Percentiles rank a stretch among this genome's conserved stretches.
These are phyloP conservation scores for Fusarium haematococcum DNA, from an alignment of 2,329 filamentous ascomycete species.

Conservation along the genomic window DNA sequence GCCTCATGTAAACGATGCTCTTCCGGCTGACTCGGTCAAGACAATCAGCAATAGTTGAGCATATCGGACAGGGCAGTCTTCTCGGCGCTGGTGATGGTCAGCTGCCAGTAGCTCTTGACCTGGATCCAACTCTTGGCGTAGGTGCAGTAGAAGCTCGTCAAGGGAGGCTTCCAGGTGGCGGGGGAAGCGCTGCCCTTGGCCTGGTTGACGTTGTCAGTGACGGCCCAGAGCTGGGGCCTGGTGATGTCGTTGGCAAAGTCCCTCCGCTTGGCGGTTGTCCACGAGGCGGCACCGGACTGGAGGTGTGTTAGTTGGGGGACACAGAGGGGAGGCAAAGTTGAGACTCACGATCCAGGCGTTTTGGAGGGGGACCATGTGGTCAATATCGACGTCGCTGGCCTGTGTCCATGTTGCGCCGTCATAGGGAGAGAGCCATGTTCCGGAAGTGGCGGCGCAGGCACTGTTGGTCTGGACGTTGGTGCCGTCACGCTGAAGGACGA, in stretches of 20 bases:
- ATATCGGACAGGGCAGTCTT: slow-evolving; percentile 71
- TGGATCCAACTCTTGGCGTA: slow-evolving; percentile 83
- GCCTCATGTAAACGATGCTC: not conserved
- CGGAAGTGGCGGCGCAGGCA: slow-evolving; percentile 72
- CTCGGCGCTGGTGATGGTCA: slow-evolving; percentile 79
- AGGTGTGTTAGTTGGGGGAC: slow-evolving; percentile 15
- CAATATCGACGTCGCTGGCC: slow-evolving; percentile 80
- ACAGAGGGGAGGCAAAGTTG: not conserved
- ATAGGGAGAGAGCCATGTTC: slow-evolving; percentile 78
- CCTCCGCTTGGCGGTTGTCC: slow-evolving; percentile 76
- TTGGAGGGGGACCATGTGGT: slow-evolving; percentile 84
- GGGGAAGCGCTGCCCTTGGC: slow-evolving; percentile 79
- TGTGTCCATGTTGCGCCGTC: slow-evolving; percentile 78
- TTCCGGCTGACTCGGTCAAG: not conserved
- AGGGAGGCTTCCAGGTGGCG: slow-evolving; percentile 80
- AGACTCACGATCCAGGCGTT: slow-evolving; percentile 79
- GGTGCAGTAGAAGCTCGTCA: slow-evolving; percentile 78
- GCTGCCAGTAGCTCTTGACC: slow-evolving; percentile 78
- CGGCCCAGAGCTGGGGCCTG: slow-evolving; percentile 81
- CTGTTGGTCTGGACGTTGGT: slow-evolving; percentile 68
- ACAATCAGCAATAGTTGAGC: slow-evolving; percentile 47
- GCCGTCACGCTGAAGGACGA: slow-evolving; percentile 69
- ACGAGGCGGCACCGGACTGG: slow-evolving; percentile 76
- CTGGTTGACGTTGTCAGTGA: slow-evolving; percentile 82
- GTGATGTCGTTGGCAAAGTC: slow-evolving; percentile 82